Conservation (phyloP, 345 rosid species). For the Noccaea caerulescens region DNA sequence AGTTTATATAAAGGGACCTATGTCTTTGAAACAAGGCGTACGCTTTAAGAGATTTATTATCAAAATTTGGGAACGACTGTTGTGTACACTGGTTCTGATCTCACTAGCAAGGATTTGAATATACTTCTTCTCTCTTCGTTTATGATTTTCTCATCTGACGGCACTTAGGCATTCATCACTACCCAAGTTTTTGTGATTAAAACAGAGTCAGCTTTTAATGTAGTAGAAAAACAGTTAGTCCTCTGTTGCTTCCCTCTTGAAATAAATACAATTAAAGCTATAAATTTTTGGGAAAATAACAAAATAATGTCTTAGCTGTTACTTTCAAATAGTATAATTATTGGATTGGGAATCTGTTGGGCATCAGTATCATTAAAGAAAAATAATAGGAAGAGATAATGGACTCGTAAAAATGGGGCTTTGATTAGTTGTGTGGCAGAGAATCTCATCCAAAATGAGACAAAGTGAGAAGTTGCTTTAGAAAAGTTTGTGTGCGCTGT, state of each 20-base stretch:
- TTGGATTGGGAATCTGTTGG: slow-evolving; percentile 34
- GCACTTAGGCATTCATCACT: too few species aligned
- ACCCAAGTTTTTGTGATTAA: too few species aligned
- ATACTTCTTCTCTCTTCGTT: too few species aligned
- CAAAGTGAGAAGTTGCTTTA: slow-evolving; percentile 45
- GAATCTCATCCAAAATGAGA: slow-evolving; percentile 44
- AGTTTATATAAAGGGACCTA: too few species aligned
- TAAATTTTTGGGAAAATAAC: not conserved
- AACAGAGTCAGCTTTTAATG: too few species aligned
- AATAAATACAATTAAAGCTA: not conserved
- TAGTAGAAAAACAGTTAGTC: not conserved
- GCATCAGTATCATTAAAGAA: slow-evolving; percentile 33
- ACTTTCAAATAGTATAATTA: slow-evolving; percentile 29
- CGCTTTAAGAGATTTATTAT: too few species aligned
- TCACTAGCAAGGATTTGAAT: too few species aligned
- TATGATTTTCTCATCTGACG: too few species aligned
- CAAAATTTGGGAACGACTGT: too few species aligned
- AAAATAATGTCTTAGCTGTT: not conserved
- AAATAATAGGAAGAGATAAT: slow-evolving; percentile 37
- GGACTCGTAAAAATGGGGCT: slow-evolving; percentile 22
- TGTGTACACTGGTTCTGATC: too few species aligned
- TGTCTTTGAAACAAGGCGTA: too few species aligned
- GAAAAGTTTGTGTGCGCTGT: slow-evolving; percentile 44
- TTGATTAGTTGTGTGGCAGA: slow-evolving; percentile 45
- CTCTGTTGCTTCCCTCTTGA: not conserved